Conservation (phyloP, 441 rosid genomes). For the Kokia cookei region DNA sequence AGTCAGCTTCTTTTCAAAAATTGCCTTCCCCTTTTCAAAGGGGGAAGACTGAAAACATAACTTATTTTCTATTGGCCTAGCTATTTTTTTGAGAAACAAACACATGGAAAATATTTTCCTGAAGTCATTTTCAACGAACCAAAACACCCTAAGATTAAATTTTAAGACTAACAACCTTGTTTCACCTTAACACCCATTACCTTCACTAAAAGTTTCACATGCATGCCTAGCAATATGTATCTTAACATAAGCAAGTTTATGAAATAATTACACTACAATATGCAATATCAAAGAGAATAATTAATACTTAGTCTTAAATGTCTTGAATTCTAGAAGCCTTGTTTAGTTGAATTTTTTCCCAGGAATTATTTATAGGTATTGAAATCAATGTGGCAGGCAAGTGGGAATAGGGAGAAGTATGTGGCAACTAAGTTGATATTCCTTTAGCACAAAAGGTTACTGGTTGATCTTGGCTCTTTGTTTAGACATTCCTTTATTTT, state of each 20-base stretch:
- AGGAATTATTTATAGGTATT: not conserved
- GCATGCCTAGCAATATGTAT: not conserved
- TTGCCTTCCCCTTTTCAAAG: too few species aligned
- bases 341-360: not conserved
- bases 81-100: too few species aligned
- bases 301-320: not conserved
- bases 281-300: not conserved
- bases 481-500: too few species aligned
- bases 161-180: not conserved
- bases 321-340: not conserved
- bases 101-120: too few species aligned
- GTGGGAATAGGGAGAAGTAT: not conserved
- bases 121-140: not conserved
- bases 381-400: not conserved
- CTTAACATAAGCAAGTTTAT: not conserved
- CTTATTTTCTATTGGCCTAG: too few species aligned
- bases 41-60: too few species aligned
- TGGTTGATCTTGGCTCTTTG: too few species aligned
- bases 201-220: constrained; percentile 6
- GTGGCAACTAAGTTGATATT: not conserved
- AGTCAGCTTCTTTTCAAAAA: too few species aligned
- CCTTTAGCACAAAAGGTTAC: not conserved
- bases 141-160: not conserved
- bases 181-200: not conserved
- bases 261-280: not conserved